phyloP scores from a whole-genome alignment of 768 basidiomycete genomes.

The Dictyophora rubrovolvata region DNA sequence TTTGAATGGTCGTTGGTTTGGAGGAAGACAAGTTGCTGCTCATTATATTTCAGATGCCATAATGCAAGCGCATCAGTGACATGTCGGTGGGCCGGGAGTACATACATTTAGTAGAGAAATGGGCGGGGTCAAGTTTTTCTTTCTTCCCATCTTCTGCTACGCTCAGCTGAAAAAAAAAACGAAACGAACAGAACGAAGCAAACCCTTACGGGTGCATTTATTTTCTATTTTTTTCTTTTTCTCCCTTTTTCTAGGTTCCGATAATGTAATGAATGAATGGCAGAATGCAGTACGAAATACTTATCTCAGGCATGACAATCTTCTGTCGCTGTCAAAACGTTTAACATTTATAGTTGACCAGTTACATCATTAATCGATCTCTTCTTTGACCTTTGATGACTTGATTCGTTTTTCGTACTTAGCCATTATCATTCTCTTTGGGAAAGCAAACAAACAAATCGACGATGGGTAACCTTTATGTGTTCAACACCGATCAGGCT shows the following conservation, averaged over 20 bases:
- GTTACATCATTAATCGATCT: not conserved
- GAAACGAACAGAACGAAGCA: constrained; percentile 4
- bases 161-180: constrained; percentile 4
- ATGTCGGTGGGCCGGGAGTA: not conserved
- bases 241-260: constrained; percentile 9
- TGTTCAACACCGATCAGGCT: not conserved
- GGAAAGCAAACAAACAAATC: not conserved
- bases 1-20: constrained; percentile 95
- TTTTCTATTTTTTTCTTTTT: constrained; percentile 3
- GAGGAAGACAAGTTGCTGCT: constrained; percentile 81
- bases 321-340: constrained; percentile 8
- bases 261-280: not conserved
- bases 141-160: constrained; percentile 1
- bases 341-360: constrained; percentile 11
- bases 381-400: not conserved
- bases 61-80: constrained; percentile 68
- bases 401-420: not conserved
- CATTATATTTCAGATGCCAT: constrained; percentile 88
- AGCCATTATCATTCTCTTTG: not conserved
- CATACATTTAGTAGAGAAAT: not conserved
- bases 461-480: not conserved
- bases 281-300: not conserved
- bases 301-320: constrained; percentile 8
- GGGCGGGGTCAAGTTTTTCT: constrained; percentile 6
- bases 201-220: not conserved